Evolutionary conservation across 805 yeast genomes (phyloP), one percentile per base, ranked within the genome.

Genomic region (Metschnikowia koreensis): DNA sequence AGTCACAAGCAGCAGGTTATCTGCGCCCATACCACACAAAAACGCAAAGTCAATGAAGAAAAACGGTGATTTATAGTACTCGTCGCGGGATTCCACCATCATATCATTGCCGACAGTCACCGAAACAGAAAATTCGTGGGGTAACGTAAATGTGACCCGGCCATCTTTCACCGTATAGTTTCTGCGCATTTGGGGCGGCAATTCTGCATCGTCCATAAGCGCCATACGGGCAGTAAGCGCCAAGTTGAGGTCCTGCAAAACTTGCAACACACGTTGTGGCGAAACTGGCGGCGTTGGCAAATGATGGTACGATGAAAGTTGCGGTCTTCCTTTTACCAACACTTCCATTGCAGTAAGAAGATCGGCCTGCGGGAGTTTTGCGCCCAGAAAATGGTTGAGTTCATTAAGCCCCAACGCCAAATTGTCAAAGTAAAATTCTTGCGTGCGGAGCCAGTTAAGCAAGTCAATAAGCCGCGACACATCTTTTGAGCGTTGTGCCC

Each of bases 331-430:
- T 38, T 81, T 75, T 39, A 83, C 81, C 49, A 92, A 74, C 0
- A 94, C 97, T 64, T 93, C 96, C 58, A 93, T 71, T 1, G 96
- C 89, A 0, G 98, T 92, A 26, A 84, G 79, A 17, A 94, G 67
- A 68, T 94, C 99, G 0, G 97, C 94, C 66, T 90, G 89, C 6
- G 97, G 96, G 48, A 93, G 71, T 62, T 96, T 92, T 0, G 99
- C 98, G 29, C 91, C 88, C 0, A 90, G 81, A n/a, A 86, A 81
- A 47, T 83, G 81, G 56, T 84, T 88, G 26, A 87, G 72, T n/a
- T 77, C 76, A 55, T 84, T 87, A 38, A 91, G 72, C 11, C 87
- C 84, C 70, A 84, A 79, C 16, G 86, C 81, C 70, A 84, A 59
- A 52, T 70, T 69, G 26, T 74, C 86, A 61, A 78, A 92, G 64